These are phyloP conservation scores for Candida yuanshanica DNA, from an alignment of 805 yeast genomes.

Conservation along the genomic window DNA sequence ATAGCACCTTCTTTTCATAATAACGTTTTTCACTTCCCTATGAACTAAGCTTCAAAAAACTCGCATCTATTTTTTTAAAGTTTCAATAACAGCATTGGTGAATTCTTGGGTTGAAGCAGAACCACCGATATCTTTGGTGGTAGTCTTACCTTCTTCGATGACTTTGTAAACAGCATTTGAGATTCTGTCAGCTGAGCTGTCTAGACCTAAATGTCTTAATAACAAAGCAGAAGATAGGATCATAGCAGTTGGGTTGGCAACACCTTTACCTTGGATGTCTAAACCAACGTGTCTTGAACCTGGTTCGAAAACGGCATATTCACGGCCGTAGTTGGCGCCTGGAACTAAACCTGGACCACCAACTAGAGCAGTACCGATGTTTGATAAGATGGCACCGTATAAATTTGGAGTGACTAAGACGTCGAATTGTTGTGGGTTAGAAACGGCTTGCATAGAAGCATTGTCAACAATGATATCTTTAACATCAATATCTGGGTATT, in stretches of 20 bases:
- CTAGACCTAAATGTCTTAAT: constrained; percentile 93
- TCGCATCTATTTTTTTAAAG: constrained; percentile 8
- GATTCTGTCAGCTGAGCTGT: constrained; percentile 77
- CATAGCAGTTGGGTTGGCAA: constrained; percentile 98
- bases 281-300: constrained; percentile 99
- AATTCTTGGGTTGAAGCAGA: constrained; percentile 84
- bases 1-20: background rate
- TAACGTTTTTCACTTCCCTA: background rate
- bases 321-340: constrained; percentile 97
- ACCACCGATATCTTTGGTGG: constrained; percentile 93
- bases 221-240: constrained; percentile 84
- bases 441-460: constrained; percentile 99
- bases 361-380: constrained; percentile 94
- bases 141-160: constrained; percentile 77
- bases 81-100: constrained; percentile 78
- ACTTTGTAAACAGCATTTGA: constrained; percentile 86
- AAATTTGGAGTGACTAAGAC: constrained; percentile 96
- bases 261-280: constrained; percentile 89
- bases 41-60: background rate
- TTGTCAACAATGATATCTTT: constrained; percentile 96
- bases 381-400: constrained; percentile 95
- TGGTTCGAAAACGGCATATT: constrained; percentile 96
- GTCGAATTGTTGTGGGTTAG: constrained; percentile 96
- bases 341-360: constrained; percentile 99
- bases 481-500: constrained; percentile 76